A percentile compares a stretch with the other conserved stretches of the same genome.
Evolutionary conservation across 1,139 yeast species (phyloP).

Genomic region (Trichomonascaceae sp.): DNA sequence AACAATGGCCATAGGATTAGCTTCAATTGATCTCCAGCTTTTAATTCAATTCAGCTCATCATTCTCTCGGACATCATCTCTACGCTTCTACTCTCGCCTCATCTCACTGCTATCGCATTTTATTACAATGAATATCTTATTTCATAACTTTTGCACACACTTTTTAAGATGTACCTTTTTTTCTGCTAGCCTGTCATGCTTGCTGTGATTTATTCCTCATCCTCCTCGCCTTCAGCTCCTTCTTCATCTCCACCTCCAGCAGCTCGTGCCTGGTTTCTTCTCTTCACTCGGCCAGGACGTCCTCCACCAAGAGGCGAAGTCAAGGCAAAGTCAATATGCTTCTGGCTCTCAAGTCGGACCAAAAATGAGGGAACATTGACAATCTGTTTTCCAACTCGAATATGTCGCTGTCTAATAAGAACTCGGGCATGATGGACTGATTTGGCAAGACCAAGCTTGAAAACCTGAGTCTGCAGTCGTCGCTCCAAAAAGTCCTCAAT

Average conservation of each 20-base stretch:
- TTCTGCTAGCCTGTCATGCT: neutral
- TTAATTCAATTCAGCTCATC: neutral
- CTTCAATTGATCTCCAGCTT: neutral
- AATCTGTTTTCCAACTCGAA: slow-evolving; percentile 99
- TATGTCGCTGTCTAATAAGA: slow-evolving; percentile 97
- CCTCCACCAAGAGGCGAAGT: slow-evolving; percentile 99
- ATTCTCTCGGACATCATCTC: neutral
- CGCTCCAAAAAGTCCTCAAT: slow-evolving; percentile 99
- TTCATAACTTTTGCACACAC: neutral
- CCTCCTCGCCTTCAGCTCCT: slow-evolving; percentile 45
- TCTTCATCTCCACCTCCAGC: slow-evolving; percentile 64
- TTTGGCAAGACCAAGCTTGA: slow-evolving; percentile 99
- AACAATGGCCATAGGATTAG: too few relatives aligned
- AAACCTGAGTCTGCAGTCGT: slow-evolving; percentile 99
- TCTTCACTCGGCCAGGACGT: slow-evolving; percentile 99
- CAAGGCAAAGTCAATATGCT: slow-evolving; percentile 99
- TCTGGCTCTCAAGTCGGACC: slow-evolving; percentile 99
- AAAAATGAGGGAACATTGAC: slow-evolving; percentile 99
- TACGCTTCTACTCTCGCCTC: neutral
- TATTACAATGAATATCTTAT: neutral
- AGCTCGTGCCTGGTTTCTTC: slow-evolving; percentile 80
- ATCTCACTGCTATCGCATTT: neutral
- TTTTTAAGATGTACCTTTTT: neutral
- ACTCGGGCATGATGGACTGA: slow-evolving; percentile 99
- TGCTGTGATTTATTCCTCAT: slow-evolving; percentile 17